Percentiles rank a stretch among this genome's conserved stretches.
Evolutionary conservation across 139 green algal genomes (phyloP).

Genomic region (Chlamydomonas schloesseri): DNA sequence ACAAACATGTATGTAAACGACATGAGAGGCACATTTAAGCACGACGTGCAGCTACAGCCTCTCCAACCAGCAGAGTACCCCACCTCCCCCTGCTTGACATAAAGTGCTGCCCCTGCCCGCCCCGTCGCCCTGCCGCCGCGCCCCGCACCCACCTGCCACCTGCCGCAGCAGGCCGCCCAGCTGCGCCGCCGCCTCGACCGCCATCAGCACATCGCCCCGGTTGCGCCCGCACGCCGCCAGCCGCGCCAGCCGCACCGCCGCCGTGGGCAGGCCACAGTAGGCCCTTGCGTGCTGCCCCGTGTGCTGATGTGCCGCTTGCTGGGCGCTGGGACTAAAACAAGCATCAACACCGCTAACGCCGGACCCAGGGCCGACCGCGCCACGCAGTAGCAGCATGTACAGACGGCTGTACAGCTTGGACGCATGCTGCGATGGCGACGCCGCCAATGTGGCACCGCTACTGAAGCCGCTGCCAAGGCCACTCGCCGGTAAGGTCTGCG

Average conservation of each 20-base stretch:
- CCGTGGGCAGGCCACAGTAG: background rate
- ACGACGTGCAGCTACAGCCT: too few species aligned
- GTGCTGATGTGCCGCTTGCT: too few species aligned
- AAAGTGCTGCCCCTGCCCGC: too few species aligned
- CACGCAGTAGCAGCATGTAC: background rate
- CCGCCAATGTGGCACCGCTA: background rate
- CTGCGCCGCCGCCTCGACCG: background rate
- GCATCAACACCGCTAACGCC: background rate
- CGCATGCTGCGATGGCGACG: too few species aligned
- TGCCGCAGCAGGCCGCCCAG: background rate
- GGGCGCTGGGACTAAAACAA: too few species aligned
- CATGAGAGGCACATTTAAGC: too few species aligned
- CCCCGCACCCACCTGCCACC: background rate
- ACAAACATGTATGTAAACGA: too few species aligned
- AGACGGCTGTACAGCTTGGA: too few species aligned
- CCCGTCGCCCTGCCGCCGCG: too few species aligned
- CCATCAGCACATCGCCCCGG: background rate
- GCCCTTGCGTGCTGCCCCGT: background rate
- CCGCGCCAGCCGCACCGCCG: background rate
- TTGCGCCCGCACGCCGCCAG: conserved; percentile 22
- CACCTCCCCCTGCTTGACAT: background rate
- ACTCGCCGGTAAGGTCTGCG: background rate
- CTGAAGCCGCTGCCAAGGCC: background rate
- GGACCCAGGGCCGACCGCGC: background rate
- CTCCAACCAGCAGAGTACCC: background rate